phyloP scores from a whole-genome alignment of 345 rosid genomes.

The Ailanthus altissimus region DNA sequence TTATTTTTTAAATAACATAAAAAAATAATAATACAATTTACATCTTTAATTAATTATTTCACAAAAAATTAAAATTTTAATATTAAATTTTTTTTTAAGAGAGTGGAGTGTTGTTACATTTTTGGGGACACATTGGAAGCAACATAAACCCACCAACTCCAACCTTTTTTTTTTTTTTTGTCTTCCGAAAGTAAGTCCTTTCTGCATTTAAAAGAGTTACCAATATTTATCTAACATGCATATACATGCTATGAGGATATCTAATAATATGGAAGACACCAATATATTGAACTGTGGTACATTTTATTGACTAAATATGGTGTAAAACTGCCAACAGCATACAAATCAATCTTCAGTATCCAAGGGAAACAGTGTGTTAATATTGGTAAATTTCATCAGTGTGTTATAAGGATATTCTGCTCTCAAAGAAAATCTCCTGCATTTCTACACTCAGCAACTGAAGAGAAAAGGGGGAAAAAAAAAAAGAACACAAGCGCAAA shows the following conservation, averaged over 20 bases:
- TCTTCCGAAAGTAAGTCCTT: no score
- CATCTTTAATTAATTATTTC: no score
- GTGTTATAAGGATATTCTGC: background rate
- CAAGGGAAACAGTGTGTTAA: background rate
- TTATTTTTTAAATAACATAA: no score
- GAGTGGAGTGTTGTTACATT: no score
- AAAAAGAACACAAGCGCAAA: background rate
- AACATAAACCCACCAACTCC: no score
- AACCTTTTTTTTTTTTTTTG: no score
- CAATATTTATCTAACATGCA: no score
- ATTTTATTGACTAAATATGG: background rate
- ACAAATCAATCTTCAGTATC: background rate
- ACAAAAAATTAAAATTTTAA: no score
- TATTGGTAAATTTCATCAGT: background rate
- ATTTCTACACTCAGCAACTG: background rate
- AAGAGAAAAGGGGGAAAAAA: background rate
- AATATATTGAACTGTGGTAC: background rate
- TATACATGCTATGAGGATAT: background rate
- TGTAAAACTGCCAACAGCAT: background rate
- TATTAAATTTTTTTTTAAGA: no score
- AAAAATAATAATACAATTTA: no score
- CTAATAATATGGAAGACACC: background rate
- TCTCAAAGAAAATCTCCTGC: background rate
- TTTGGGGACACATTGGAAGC: no score
- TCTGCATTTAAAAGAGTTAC: no score